phyloP scores from a whole-genome alignment of 164 flowering plant species.

The Pachysandra terminalis region DNA sequence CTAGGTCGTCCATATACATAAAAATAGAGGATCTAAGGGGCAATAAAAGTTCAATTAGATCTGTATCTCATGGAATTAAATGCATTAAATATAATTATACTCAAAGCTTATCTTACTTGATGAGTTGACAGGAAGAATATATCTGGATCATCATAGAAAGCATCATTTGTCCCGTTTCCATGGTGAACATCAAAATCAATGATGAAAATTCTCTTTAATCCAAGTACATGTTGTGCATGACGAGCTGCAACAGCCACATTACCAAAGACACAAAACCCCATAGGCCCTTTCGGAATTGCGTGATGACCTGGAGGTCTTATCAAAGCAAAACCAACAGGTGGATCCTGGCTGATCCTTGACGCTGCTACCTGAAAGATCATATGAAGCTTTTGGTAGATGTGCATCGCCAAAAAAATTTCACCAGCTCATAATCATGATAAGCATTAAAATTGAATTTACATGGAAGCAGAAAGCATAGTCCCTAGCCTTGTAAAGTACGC shows the following conservation, averaged over 20 bases:
- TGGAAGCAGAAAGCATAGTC: background rate
- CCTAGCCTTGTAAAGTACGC: background rate
- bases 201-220: constrained; percentile 78
- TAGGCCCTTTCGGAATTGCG: constrained; percentile 92
- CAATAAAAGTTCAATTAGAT: background rate
- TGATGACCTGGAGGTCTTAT: constrained; percentile 98
- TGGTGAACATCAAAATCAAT: constrained; percentile 98
- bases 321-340: constrained; percentile 86
- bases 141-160: constrained; percentile 91
- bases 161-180: constrained; percentile 97
- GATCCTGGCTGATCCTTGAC: constrained; percentile 42
- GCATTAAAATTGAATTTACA: too few relatives aligned
- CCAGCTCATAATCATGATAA: background rate
- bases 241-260: constrained; percentile 97
- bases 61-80: background rate
- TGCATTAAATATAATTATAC: background rate
- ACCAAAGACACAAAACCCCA: constrained; percentile 98
- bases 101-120: constrained; percentile 49
- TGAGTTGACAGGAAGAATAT: constrained; percentile 92
- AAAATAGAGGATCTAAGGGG: background rate
- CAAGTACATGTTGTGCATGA: constrained; percentile 79
- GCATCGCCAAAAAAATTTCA: constrained; percentile 9
- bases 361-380: constrained; percentile 64
- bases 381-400: constrained; percentile 15
- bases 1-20: background rate